Conservation (phyloP, 2,329 filamentous ascomycete genomes). For the Colletotrichum siamense region DNA sequence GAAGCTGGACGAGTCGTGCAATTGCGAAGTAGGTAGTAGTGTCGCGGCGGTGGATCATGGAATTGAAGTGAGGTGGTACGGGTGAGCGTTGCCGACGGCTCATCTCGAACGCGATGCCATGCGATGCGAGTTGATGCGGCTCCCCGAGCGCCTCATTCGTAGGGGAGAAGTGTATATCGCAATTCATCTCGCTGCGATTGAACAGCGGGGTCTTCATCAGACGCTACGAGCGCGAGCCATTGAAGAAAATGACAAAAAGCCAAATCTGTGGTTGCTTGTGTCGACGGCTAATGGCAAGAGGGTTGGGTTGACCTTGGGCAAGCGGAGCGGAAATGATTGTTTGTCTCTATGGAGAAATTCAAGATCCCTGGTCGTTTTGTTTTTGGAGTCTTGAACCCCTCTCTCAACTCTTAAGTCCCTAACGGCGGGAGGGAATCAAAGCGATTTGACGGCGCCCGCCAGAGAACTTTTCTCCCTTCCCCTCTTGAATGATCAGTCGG, state of each 20-base stretch:
- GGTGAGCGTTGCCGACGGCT: not conserved
- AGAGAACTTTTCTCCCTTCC: not conserved
- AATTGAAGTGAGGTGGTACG: not conserved
- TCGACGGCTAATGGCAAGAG: not conserved
- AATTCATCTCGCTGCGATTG: not conserved
- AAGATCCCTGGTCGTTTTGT: not conserved
- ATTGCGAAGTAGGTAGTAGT: not conserved
- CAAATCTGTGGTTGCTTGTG: not conserved
- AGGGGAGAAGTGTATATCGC: not conserved
- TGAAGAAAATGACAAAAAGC: not conserved
- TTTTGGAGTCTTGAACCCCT: not conserved
- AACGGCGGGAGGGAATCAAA: not conserved
- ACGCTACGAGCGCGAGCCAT: not conserved
- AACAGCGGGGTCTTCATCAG: slow-evolving; percentile 1
- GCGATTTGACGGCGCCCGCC: not conserved
- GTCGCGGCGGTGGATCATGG: not conserved
- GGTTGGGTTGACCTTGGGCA: not conserved
- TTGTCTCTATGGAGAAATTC: not conserved
- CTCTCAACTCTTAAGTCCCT: not conserved
- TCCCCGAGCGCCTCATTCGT: not conserved
- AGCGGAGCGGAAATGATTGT: not conserved
- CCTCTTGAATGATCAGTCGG: not conserved
- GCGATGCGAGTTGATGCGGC: not conserved
- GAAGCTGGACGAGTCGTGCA: not conserved
- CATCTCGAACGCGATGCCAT: not conserved